A percentile compares a stretch with the other conserved stretches of the same genome.
phyloP scores from a whole-genome alignment of 345 rosid genomes.

The Salix dunnii region DNA sequence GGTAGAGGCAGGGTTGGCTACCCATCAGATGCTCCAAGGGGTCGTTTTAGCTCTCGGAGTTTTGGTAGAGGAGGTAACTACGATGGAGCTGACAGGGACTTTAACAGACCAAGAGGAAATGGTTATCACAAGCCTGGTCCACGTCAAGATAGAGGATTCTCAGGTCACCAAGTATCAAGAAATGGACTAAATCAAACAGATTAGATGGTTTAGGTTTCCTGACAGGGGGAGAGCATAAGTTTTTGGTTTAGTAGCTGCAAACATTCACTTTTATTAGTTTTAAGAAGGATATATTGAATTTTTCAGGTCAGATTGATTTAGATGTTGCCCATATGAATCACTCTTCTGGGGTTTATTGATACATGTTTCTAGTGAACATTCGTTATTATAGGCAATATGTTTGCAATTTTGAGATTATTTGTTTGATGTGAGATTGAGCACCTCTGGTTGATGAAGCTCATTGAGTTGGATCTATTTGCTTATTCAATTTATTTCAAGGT shows the following conservation, averaged over 20 bases:
- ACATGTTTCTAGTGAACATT: neutral
- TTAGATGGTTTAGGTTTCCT: conserved; percentile 7
- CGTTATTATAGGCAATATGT: conserved; percentile 10
- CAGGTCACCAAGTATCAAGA: conserved; percentile 32
- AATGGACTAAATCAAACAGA: conserved; percentile 30
- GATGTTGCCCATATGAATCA: conserved; percentile 7
- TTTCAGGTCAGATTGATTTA: conserved; percentile 16
- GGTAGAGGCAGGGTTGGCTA: conserved; percentile 58
- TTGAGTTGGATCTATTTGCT: conserved; percentile 6
- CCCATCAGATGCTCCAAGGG: conserved; percentile 44
- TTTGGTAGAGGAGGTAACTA: conserved; percentile 37
- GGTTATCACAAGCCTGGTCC: conserved; percentile 40
- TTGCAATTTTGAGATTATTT: conserved; percentile 18
- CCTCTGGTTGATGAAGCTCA: neutral
- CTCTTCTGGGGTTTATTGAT: conserved; percentile 4
- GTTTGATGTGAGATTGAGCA: neutral
- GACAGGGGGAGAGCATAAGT: conserved; percentile 13
- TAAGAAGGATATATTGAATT: conserved; percentile 5
- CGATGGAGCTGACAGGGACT: conserved; percentile 49
- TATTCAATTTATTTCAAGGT: neutral
- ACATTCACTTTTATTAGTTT: conserved; percentile 16
- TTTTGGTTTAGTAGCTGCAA: conserved; percentile 18
- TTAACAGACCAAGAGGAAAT: conserved; percentile 48
- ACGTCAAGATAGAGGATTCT: conserved; percentile 42
- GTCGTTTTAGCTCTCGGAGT: conserved; percentile 42